Conservation (phyloP, 1,139 yeast species). For the Debaryomyces coudertii region DNA sequence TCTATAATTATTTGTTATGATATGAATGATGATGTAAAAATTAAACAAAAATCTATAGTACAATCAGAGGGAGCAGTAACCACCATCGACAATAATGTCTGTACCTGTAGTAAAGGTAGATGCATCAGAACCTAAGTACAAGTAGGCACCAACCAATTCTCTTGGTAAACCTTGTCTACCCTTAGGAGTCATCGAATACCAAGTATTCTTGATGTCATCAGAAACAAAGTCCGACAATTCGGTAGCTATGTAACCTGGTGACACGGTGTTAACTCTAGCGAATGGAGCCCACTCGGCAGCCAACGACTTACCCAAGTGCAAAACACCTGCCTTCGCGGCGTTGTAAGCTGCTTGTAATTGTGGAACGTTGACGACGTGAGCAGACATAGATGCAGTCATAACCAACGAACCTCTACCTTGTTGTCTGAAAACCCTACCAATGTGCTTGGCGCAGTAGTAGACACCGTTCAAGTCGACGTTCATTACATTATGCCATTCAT, state of each 20-base stretch:
- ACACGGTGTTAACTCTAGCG: slow-evolving; percentile 36
- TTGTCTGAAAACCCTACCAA: slow-evolving; percentile 42
- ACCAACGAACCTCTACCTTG: slow-evolving; percentile 55
- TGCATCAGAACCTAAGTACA: slow-evolving; percentile 45
- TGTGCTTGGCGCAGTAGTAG: slow-evolving; percentile 47
- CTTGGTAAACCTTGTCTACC: slow-evolving; percentile 46
- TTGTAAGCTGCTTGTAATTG: slow-evolving; percentile 65
- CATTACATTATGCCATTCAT: slow-evolving; percentile 49
- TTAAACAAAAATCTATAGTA: slow-evolving; percentile 7
- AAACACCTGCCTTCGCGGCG: slow-evolving; percentile 44
- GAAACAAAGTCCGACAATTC: slow-evolving; percentile 50
- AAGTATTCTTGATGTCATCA: slow-evolving; percentile 23
- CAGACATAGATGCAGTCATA: slow-evolving; percentile 68
- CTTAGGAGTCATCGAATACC: slow-evolving; percentile 39
- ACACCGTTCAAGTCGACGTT: slow-evolving; percentile 50
- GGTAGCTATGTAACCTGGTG: slow-evolving; percentile 40
- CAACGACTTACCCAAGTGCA: slow-evolving; percentile 34
- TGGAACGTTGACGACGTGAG: slow-evolving; percentile 66
- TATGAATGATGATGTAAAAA: not conserved
- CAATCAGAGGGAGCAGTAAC: slow-evolving; percentile 37
- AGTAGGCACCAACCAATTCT: slow-evolving; percentile 48
- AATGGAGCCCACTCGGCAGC: slow-evolving; percentile 38
- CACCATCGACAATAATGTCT: slow-evolving; percentile 52
- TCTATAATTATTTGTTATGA: slow-evolving; percentile 4
- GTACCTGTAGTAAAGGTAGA: slow-evolving; percentile 50